A percentile compares a stretch with the other conserved stretches of the same genome.
Evolutionary conservation across 2,329 filamentous ascomycete genomes (phyloP).

Genomic region (Fusarium liriodendri): DNA sequence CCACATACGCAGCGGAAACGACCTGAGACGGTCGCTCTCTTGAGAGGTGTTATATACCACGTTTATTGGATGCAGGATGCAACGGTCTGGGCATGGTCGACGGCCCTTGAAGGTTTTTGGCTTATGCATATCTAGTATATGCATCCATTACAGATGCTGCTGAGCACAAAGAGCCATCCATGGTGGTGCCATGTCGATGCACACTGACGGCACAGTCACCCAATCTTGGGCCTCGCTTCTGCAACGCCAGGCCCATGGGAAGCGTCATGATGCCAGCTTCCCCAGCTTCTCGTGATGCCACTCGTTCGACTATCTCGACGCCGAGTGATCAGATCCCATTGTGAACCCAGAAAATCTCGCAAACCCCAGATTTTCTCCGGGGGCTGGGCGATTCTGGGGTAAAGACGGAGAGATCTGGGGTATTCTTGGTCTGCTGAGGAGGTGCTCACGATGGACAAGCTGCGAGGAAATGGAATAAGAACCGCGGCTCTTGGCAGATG

Average conservation of each 20-base stretch:
- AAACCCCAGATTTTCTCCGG: not conserved
- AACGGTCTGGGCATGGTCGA: slow-evolving; percentile 14
- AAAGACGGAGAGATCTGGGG: slow-evolving; percentile 1
- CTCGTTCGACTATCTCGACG: slow-evolving; percentile 12
- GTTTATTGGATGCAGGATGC: slow-evolving; percentile 4
- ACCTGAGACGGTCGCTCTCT: not conserved
- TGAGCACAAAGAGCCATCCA: not conserved
- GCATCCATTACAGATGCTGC: not conserved
- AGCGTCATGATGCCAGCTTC: slow-evolving; percentile 7
- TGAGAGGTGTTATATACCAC: slow-evolving; percentile 11
- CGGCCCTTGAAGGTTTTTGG: not conserved
- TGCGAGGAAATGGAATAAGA: not conserved
- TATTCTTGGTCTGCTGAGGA: slow-evolving; percentile 5
- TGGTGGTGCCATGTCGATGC: slow-evolving; percentile 31
- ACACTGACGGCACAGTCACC: slow-evolving; percentile 23
- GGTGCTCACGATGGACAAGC: not conserved
- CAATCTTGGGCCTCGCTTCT: slow-evolving; percentile 17
- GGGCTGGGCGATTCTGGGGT: slow-evolving; percentile 19
- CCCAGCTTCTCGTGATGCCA: not conserved
- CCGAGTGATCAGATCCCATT: slow-evolving; percentile 6
- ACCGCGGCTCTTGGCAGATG: slow-evolving; percentile 1
- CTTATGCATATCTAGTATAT: not conserved
- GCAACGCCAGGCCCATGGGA: slow-evolving; percentile 7
- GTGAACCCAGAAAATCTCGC: not conserved
- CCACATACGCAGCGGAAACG: not conserved